A percentile compares a stretch with the other conserved stretches of the same genome.
Evolutionary conservation across 2,329 filamentous ascomycete genomes (phyloP).

Genomic region (Teratosphaeria epicoccoides): DNA sequence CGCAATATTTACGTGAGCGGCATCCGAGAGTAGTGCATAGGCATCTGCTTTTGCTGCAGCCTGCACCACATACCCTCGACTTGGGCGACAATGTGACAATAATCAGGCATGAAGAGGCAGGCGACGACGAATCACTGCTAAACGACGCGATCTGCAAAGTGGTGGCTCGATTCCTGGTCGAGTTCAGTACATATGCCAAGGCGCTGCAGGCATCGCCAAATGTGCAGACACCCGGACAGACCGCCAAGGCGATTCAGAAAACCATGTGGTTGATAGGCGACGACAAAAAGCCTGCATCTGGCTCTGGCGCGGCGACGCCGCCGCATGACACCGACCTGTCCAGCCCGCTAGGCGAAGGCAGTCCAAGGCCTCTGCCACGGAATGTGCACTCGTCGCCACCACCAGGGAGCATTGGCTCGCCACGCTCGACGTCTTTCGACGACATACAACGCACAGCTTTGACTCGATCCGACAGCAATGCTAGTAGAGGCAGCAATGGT

Average conservation of each 20-base stretch:
- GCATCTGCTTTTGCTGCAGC: conserved; percentile 19
- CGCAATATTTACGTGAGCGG: conserved; percentile 21
- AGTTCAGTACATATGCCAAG: conserved; percentile 38
- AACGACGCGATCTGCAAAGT: conserved; percentile 35
- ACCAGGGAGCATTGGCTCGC: conserved; percentile 15
- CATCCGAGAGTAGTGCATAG: conserved; percentile 24
- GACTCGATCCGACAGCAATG: conserved; percentile 28
- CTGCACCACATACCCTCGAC: conserved; percentile 1
- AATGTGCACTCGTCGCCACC: conserved; percentile 10
- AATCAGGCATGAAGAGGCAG: conserved; percentile 1
- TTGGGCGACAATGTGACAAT: conserved; percentile 1
- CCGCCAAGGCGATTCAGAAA: conserved; percentile 32
- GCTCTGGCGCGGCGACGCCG: conserved; percentile 16
- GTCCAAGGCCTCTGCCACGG: conserved; percentile 1
- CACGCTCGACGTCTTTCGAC: conserved; percentile 45
- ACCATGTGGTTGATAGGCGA: conserved; percentile 14
- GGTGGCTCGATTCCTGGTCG: conserved; percentile 34
- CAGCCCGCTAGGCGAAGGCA: conserved; percentile 18
- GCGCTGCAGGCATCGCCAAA: conserved; percentile 46
- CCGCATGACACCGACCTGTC: conserved; percentile 10
- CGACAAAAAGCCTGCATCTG: conserved; percentile 10
- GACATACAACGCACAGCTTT: conserved; percentile 35
- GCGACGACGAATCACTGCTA: conserved; percentile 17
- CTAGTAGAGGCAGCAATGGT: conserved; percentile 14
- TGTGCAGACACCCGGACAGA: conserved; percentile 61